These are phyloP conservation scores for Fusarium pininemorale DNA, from an alignment of 2,329 filamentous ascomycete genomes.

Conservation along the genomic window DNA sequence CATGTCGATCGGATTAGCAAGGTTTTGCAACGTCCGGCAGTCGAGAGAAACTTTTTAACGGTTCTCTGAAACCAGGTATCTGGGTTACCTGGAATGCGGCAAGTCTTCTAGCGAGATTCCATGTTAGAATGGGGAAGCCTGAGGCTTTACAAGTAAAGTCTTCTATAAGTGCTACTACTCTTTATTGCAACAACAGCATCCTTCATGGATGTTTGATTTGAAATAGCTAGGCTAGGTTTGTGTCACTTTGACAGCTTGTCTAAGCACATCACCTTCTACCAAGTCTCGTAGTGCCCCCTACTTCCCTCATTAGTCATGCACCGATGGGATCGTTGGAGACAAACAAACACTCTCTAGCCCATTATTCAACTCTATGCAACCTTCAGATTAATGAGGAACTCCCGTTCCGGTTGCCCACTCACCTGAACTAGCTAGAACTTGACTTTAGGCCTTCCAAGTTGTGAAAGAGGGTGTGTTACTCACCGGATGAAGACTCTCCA, in stretches of 20 bases:
- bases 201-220: too few relatives aligned
- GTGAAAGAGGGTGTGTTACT: background rate
- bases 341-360: background rate
- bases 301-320: background rate
- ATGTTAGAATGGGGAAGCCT: background rate
- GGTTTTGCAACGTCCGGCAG: background rate
- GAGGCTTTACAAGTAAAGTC: background rate
- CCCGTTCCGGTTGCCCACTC: background rate
- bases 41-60: constrained; percentile 8
- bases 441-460: background rate
- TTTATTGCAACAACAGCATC: background rate
- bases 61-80: background rate
- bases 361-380: too few relatives aligned
- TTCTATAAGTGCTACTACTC: background rate
- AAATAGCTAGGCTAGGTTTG: too few relatives aligned
- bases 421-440: background rate
- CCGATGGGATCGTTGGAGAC: background rate
- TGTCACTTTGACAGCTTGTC: background rate
- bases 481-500: background rate
- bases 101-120: constrained; percentile 7
- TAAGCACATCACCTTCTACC: background rate
- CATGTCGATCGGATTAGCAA: background rate
- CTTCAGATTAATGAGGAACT: background rate
- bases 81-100: constrained; percentile 12
- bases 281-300: background rate